These are phyloP conservation scores for Cystobasidium ongulense DNA, from an alignment of 768 basidiomycete genomes.

Conservation along the genomic window DNA sequence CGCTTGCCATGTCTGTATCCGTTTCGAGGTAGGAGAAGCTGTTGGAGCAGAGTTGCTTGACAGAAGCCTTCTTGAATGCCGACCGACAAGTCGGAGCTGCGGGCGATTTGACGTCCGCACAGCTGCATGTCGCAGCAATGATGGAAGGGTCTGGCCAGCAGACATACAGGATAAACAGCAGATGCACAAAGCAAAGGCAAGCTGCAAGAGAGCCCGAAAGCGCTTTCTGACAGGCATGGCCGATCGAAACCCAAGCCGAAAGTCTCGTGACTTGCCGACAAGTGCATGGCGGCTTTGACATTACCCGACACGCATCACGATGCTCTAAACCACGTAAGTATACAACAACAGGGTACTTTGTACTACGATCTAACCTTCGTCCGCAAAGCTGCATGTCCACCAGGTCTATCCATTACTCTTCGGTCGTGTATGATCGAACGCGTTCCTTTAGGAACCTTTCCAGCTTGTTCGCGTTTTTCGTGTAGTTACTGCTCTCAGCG, in stretches of 20 bases:
- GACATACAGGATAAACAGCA: too few species aligned
- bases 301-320: background rate
- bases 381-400: background rate
- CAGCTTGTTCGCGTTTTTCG: conserved; percentile 63
- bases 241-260: background rate
- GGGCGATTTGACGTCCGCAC: too few species aligned
- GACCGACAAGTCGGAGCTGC: background rate
- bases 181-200: too few species aligned
- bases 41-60: background rate
- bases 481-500: conserved; percentile 37
- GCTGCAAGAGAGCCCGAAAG: background rate
- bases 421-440: conserved; percentile 34
- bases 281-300: background rate
- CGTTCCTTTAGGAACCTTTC: conserved; percentile 59
- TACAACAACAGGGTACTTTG: conserved; percentile 2
- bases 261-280: too few species aligned
- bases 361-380: too few species aligned
- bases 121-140: background rate
- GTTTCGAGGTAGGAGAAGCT: background rate
- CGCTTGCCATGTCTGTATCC: conserved; percentile 28
- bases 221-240: background rate
- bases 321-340: background rate
- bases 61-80: background rate
- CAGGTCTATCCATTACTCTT: background rate
- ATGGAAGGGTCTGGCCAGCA: background rate